A percentile compares a stretch with the other conserved stretches of the same genome.
These are phyloP conservation scores for Thielaviopsis cerberus DNA, from an alignment of 2,329 filamentous ascomycete genomes.

Conservation along the genomic window DNA sequence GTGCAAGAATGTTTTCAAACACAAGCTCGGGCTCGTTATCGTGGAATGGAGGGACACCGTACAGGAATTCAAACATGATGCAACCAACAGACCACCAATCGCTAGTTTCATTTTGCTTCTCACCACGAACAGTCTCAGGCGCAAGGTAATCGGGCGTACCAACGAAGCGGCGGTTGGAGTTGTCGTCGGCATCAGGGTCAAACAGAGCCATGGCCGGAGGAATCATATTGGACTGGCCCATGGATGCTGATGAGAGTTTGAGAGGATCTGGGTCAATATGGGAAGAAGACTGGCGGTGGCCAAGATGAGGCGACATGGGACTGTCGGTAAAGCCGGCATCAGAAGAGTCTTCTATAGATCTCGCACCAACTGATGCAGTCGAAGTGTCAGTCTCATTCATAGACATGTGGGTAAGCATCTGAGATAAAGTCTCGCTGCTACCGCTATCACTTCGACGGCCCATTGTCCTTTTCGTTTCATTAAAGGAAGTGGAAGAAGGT, in stretches of 20 bases:
- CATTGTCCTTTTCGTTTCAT: slow-evolving; percentile 25
- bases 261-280: slow-evolving; percentile 18
- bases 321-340: slow-evolving; percentile 37
- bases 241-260: slow-evolving; percentile 20
- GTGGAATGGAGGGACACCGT: slow-evolving; percentile 85
- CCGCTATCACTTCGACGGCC: slow-evolving; percentile 78
- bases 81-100: slow-evolving; percentile 99
- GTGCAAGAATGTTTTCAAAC: slow-evolving; percentile 85
- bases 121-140: slow-evolving; percentile 87
- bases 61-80: slow-evolving; percentile 91
- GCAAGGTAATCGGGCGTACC: slow-evolving; percentile 94
- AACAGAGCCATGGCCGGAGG: slow-evolving; percentile 86
- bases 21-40: slow-evolving; percentile 78
- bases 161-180: slow-evolving; percentile 81
- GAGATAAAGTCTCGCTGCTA: slow-evolving; percentile 66
- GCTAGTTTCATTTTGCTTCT: slow-evolving; percentile 90
- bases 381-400: slow-evolving; percentile 40
- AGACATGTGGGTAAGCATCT: slow-evolving; percentile 66
- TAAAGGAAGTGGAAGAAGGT: slow-evolving; percentile 34
- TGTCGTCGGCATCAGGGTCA: slow-evolving; percentile 55
- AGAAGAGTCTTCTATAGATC: slow-evolving; percentile 40
- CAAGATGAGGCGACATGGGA: slow-evolving; percentile 58
- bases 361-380: slow-evolving; percentile 23
- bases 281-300: slow-evolving; percentile 1
- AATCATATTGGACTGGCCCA: slow-evolving; percentile 50